A percentile compares a stretch with the other conserved stretches of the same genome.
Conservation (phyloP, 2,329 filamentous ascomycete genomes). For the Colletotrichum camelliae region DNA sequence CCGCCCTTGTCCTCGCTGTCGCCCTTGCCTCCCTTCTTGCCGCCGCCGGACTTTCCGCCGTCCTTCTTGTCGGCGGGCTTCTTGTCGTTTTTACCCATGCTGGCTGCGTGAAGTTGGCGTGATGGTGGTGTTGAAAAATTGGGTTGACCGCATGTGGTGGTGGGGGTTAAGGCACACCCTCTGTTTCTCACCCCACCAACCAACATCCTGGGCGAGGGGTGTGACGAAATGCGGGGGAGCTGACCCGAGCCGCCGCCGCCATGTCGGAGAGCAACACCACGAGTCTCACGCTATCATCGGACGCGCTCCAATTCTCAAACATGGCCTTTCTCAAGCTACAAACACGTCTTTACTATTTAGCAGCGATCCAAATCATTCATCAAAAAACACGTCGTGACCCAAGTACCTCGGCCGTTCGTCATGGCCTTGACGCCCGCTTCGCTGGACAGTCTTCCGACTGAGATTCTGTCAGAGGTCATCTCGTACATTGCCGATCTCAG, state of each 20-base stretch:
- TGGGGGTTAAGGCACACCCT: background rate
- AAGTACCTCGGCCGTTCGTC: background rate
- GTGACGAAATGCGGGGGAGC: conserved; percentile 3
- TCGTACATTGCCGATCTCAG: background rate
- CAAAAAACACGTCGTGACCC: background rate
- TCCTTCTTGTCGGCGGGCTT: conserved; percentile 38
- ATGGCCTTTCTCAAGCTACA: background rate
- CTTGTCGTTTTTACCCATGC: conserved; percentile 22
- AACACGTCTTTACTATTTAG: background rate
- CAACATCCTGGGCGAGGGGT: background rate
- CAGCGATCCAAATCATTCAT: background rate
- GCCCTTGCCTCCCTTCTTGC: conserved; percentile 39
- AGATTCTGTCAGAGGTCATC: background rate
- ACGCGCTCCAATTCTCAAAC: background rate
- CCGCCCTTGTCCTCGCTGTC: conserved; percentile 33
- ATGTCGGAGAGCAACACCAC: background rate
- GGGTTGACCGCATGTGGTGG: background rate
- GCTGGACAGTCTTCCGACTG: background rate
- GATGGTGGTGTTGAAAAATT: conserved; percentile 6
- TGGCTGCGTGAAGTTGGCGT: background rate
- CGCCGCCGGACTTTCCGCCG: conserved; percentile 27
- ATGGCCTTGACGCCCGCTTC: background rate
- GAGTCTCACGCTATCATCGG: background rate
- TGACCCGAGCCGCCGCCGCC: background rate
- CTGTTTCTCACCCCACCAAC: background rate